These are phyloP conservation scores for Discostella stelligeroides DNA, from an alignment of 108 stramenopile genomes.

Conservation along the genomic window DNA sequence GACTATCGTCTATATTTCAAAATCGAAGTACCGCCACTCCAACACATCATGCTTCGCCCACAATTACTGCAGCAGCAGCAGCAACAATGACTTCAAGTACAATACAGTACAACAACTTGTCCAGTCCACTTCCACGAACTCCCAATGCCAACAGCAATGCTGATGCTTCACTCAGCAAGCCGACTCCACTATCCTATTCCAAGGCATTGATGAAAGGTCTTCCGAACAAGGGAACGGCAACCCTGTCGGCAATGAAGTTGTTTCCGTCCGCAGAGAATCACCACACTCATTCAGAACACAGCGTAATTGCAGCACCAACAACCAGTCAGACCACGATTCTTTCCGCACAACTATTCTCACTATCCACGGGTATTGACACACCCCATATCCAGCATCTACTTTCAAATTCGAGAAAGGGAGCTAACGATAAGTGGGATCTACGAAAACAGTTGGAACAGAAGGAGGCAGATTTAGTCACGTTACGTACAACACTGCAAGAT, in stretches of 20 bases:
- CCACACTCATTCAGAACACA: neutral
- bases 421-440: neutral
- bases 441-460: slow-evolving; percentile 7
- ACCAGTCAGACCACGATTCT: neutral
- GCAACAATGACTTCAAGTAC: too few relatives aligned
- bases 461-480: neutral
- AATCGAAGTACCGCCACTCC: neutral
- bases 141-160: neutral
- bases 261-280: neutral
- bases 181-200: slow-evolving; percentile 6
- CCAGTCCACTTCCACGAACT: slow-evolving; percentile 1
- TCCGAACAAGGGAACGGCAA: neutral
- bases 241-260: slow-evolving; percentile 1
- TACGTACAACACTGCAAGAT: neutral
- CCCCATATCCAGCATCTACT: neutral
- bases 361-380: slow-evolving; percentile 1
- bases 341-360: slow-evolving; percentile 2
- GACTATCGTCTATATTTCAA: slow-evolving; percentile 6
- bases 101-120: neutral
- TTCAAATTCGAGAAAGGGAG: neutral
- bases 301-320: neutral
- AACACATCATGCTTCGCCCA: neutral
- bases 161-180: neutral
- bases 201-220: slow-evolving; percentile 9
- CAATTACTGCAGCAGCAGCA: too few relatives aligned